phyloP scores from a whole-genome alignment of 2,329 filamentous ascomycete species.

The Seiridium unicorne region DNA sequence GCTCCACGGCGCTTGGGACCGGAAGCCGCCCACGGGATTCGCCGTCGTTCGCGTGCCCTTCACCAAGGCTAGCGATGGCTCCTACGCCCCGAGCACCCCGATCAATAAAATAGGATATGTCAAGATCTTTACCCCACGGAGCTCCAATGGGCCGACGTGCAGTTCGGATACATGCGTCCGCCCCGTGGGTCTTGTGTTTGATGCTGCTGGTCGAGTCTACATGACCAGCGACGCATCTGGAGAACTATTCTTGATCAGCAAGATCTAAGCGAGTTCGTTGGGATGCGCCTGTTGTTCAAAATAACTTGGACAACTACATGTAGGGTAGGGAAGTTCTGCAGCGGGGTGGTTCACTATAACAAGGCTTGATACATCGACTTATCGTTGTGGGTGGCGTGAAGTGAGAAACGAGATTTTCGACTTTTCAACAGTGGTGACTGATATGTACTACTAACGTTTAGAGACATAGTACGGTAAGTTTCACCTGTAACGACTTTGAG shows the following conservation, averaged over 20 bases:
- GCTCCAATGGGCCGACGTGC: slow-evolving; percentile 37
- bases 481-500: too few relatives aligned
- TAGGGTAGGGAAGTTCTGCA: too few relatives aligned
- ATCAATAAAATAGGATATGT: slow-evolving; percentile 37
- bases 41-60: slow-evolving; percentile 34
- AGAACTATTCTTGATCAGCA: slow-evolving; percentile 33
- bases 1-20: slow-evolving; percentile 59
- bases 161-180: slow-evolving; percentile 45
- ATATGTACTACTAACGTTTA: too few relatives aligned
- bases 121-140: slow-evolving; percentile 47
- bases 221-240: slow-evolving; percentile 53
- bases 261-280: not conserved
- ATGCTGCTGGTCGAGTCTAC: slow-evolving; percentile 46
- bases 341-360: too few relatives aligned
- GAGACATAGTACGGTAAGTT: too few relatives aligned
- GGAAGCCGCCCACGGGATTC: slow-evolving; percentile 32
- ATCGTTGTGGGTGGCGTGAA: too few relatives aligned
- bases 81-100: slow-evolving; percentile 25
- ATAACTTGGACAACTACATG: too few relatives aligned
- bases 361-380: too few relatives aligned
- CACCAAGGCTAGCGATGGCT: slow-evolving; percentile 22
- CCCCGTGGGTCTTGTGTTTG: slow-evolving; percentile 45
- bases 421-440: too few relatives aligned
- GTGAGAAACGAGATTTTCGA: too few relatives aligned
- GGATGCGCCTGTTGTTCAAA: too few relatives aligned